Evolutionary conservation across 1,139 yeast genomes (phyloP), one percentile per base, ranked within the genome.

Genomic region (Suhomyces ambrosiae): DNA sequence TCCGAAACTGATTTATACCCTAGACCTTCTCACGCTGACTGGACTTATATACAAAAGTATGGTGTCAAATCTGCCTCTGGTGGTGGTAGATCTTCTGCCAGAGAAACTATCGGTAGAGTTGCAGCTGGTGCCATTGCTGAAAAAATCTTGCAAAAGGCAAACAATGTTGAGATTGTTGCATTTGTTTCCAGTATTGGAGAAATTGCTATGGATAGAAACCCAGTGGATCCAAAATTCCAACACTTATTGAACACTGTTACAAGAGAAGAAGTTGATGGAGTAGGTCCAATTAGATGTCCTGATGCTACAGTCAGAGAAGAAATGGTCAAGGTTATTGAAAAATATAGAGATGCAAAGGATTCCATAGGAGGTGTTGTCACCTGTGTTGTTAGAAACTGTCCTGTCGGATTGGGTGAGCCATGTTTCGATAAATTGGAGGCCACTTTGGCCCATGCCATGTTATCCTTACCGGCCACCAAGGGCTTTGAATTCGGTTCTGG

Each of bases 81-180:
- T 37, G 98, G 98, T 54, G 98, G 98, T 46, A 80, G 98, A 60
- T 86, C 97, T 15, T 82, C 94, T 29, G 98, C 98, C 9, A 81
- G 98, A 65, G 98, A 92, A 65, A 92, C 98, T 35, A 92, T 94
- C 53, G 98, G 97, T 38, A 79, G 98, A 61, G 98, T 92, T 37
- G 98, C 98, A 34, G 98, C 97, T 10, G 97, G 97, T 50, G 97
- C 97, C 41, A 82, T 92, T 63, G 98, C 98, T 30, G 98, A 92
- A 63, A 90, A 89, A 68, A 81, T 88, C 50, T 75, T 92, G 56
- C 59, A 69, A 37, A 80, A 84, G 53, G 85, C 86, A 38, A 82
- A 85, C 58, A 79, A 80, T 43, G 94, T 92, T 33, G 98, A 94
- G 64, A 88, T 92, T 55, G 97, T 92, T 26, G 98, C 97, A 0